Percentiles rank a stretch among this genome's conserved stretches.
phyloP scores from a whole-genome alignment of 352 stramenopile species.

The Aphanomyces euteiches region DNA sequence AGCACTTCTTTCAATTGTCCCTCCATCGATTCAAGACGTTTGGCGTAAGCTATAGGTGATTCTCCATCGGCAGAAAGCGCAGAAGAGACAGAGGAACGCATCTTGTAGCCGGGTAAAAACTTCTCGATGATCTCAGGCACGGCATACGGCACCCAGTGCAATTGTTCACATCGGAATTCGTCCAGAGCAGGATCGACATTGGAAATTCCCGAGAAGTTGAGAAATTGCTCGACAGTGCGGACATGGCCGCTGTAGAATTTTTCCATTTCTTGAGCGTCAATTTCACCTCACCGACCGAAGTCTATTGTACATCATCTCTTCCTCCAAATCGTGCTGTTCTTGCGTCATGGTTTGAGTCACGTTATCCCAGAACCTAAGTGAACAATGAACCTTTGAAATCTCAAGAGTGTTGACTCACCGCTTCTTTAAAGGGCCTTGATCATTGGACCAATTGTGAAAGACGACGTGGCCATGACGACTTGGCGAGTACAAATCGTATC shows the following conservation, averaged over 20 bases:
- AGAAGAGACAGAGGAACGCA: background rate
- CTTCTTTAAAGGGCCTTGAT: background rate
- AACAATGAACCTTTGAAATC: no score
- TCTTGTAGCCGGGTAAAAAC: slow-evolving; percentile 35
- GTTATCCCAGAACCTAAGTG: slow-evolving; percentile 22
- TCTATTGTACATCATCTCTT: slow-evolving; percentile 54
- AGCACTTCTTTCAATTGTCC: no score
- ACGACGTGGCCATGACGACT: slow-evolving; percentile 38
- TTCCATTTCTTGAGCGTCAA: slow-evolving; percentile 55
- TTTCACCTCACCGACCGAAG: slow-evolving; percentile 51
- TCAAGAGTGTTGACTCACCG: no score
- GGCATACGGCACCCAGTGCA: slow-evolving; percentile 67
- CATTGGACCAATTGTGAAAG: slow-evolving; percentile 54
- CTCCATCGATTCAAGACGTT: no score
- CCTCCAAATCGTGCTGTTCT: slow-evolving; percentile 45
- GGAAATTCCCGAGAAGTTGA: slow-evolving; percentile 59
- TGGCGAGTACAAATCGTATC: slow-evolving; percentile 88
- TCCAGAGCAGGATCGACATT: slow-evolving; percentile 53
- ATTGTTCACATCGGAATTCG: slow-evolving; percentile 54
- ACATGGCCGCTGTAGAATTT: slow-evolving; percentile 50
- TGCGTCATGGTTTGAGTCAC: slow-evolving; percentile 16
- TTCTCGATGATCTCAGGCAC: slow-evolving; percentile 52
- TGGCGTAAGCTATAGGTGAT: no score
- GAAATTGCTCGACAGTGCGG: slow-evolving; percentile 53
- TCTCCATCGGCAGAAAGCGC: no score